phyloP scores from a whole-genome alignment of 305 asterid genomes.

The Euphrasia arctica region DNA sequence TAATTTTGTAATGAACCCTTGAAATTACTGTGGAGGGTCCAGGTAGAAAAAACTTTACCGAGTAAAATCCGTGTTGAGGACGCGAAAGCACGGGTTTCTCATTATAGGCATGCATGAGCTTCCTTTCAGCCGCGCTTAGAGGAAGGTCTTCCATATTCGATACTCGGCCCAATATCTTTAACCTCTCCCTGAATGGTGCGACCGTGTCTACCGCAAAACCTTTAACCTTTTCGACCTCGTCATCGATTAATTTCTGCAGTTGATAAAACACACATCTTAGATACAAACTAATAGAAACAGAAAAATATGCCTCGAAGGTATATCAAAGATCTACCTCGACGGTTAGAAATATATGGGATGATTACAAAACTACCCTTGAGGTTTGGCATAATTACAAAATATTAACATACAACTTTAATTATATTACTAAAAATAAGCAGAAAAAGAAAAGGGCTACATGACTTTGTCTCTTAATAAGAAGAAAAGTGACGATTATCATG shows the following conservation, averaged over 20 bases:
- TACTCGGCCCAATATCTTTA: slow-evolving; percentile 92
- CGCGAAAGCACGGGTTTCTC: slow-evolving; percentile 98
- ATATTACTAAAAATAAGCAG: neutral
- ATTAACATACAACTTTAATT: neutral
- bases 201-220: slow-evolving; percentile 71
- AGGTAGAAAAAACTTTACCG: slow-evolving; percentile 34
- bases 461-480: neutral
- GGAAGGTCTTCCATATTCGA: slow-evolving; percentile 89
- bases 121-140: slow-evolving; percentile 86
- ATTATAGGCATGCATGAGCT: slow-evolving; percentile 92
- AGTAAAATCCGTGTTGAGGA: slow-evolving; percentile 88
- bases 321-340: too few species aligned
- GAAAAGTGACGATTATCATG: neutral
- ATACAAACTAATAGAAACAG: neutral
- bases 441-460: too few species aligned
- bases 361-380: neutral
- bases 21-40: neutral
- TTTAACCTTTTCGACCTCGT: slow-evolving; percentile 84
- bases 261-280: slow-evolving; percentile 14
- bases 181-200: slow-evolving; percentile 77
- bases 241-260: slow-evolving; percentile 69
- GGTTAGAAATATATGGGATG: neutral
- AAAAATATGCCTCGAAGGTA: neutral
- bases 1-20: neutral
- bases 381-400: neutral